A percentile compares a stretch with the other conserved stretches of the same genome.
Evolutionary conservation across 2,329 filamentous ascomycete genomes (phyloP).

Genomic region (Fusarium pseudograminearum): DNA sequence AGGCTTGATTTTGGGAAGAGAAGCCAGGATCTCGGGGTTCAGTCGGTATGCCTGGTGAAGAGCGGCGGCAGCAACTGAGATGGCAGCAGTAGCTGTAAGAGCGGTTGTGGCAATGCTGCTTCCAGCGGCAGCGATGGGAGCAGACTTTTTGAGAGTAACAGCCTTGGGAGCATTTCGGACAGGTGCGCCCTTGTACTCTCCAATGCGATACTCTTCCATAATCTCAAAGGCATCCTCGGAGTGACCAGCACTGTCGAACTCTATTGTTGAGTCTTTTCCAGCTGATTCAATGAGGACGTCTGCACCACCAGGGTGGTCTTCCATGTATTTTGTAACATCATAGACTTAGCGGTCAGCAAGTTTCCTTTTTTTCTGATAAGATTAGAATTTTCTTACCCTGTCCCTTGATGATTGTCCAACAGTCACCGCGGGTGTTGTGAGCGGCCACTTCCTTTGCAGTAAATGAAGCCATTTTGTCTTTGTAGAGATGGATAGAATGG

Average conservation of each 20-base stretch:
- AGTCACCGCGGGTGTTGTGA: slow-evolving; percentile 62
- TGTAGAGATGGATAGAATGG: not conserved
- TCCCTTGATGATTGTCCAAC: slow-evolving; percentile 68
- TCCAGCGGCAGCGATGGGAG: slow-evolving; percentile 30
- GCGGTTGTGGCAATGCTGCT: slow-evolving; percentile 1
- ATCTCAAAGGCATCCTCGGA: slow-evolving; percentile 69
- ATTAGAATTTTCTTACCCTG: slow-evolving; percentile 59
- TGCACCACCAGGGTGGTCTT: slow-evolving; percentile 77
- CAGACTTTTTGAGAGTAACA: slow-evolving; percentile 24
- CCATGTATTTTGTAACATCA: slow-evolving; percentile 67
- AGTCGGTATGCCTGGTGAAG: slow-evolving; percentile 34
- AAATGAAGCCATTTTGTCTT: slow-evolving; percentile 37
- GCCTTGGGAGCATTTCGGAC: slow-evolving; percentile 22
- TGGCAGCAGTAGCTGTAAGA: slow-evolving; percentile 19
- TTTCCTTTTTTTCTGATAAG: too few species aligned
- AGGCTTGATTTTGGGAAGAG: slow-evolving; percentile 23
- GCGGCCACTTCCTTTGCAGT: slow-evolving; percentile 58
- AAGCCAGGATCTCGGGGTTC: slow-evolving; percentile 13
- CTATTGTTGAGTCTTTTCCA: slow-evolving; percentile 81
- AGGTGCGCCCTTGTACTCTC: slow-evolving; percentile 52
- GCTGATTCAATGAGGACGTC: slow-evolving; percentile 82
- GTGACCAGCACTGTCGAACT: slow-evolving; percentile 87
- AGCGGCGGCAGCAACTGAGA: slow-evolving; percentile 23
- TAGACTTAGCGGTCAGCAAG: slow-evolving; percentile 65
- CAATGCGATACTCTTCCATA: slow-evolving; percentile 55